Conservation (phyloP, 345 rosid species). For the Eucalyptus tenuipes region DNA sequence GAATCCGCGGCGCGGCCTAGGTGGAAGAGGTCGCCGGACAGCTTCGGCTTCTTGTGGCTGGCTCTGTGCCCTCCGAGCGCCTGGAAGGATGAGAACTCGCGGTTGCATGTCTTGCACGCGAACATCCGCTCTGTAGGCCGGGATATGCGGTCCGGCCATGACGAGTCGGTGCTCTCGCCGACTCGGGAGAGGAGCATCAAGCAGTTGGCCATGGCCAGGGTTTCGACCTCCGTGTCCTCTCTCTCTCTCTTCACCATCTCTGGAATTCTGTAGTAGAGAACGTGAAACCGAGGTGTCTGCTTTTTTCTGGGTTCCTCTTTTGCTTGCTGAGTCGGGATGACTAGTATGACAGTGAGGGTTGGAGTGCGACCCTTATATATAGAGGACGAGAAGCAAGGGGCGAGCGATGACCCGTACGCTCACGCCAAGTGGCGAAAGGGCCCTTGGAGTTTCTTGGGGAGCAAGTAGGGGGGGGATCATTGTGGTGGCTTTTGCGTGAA, state of each 20-base stretch:
- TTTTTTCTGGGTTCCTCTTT: background rate
- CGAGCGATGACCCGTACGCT: background rate
- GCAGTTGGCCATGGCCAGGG: constrained; percentile 36
- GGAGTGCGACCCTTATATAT: background rate
- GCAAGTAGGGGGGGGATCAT: background rate
- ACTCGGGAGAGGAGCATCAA: constrained; percentile 64
- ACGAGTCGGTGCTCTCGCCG: constrained; percentile 3
- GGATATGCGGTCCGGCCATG: background rate
- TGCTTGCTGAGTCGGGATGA: background rate
- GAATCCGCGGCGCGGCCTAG: background rate
- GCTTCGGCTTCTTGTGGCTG: constrained; percentile 62
- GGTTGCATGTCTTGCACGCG: constrained; percentile 80
- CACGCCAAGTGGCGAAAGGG: background rate
- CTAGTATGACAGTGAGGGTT: background rate
- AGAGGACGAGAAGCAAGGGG: background rate
- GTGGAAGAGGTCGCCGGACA: background rate
- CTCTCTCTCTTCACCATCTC: constrained; percentile 34
- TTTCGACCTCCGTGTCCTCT: constrained; percentile 9
- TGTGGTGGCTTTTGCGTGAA: background rate
- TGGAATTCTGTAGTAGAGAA: background rate
- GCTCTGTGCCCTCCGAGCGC: constrained; percentile 94
- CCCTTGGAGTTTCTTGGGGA: background rate
- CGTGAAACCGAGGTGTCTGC: background rate
- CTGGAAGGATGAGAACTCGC: constrained; percentile 65
- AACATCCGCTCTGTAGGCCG: constrained; percentile 26